These are phyloP conservation scores for Tylopilus sp. DNA, from an alignment of 768 basidiomycete species.

Conservation along the genomic window DNA sequence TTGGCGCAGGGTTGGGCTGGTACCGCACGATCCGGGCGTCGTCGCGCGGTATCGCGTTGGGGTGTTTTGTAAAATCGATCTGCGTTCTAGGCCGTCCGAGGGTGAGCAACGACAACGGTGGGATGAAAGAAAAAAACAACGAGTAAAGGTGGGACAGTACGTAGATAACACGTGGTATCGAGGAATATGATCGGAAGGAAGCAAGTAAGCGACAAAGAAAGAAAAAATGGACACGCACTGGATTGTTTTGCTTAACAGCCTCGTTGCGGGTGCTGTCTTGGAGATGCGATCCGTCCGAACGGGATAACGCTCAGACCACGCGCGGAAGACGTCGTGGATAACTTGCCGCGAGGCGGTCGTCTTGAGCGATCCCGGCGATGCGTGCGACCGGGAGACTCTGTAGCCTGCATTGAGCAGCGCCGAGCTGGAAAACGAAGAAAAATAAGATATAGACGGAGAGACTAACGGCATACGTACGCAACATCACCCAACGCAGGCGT, in stretches of 20 bases:
- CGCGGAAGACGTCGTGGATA: conserved; percentile 79
- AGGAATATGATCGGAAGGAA: no score
- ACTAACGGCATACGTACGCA: conserved; percentile 48
- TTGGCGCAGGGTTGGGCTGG: conserved; percentile 83
- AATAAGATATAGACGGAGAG: background rate
- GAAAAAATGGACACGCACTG: conserved; percentile 42
- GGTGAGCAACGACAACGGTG: background rate
- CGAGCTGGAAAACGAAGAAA: conserved; percentile 46
- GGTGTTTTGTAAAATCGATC: conserved; percentile 78
- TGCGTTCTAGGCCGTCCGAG: conserved; percentile 32
- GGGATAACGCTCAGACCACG: conserved; percentile 80
- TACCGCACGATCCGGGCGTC: conserved; percentile 82
- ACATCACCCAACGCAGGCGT: conserved; percentile 74
- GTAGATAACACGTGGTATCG: no score
- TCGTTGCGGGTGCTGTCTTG: conserved; percentile 63
- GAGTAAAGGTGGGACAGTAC: no score
- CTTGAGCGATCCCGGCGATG: conserved; percentile 85
- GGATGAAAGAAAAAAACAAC: no score
- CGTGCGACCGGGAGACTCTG: conserved; percentile 87
- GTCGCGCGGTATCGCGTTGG: conserved; percentile 57
- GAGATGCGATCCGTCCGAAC: conserved; percentile 83
- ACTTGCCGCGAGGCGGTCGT: conserved; percentile 72
- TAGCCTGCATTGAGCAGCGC: conserved; percentile 87
- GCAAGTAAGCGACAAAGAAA: no score
- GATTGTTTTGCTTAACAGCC: conserved; percentile 65